phyloP scores from a whole-genome alignment of 179 eudicot genomes.

The Sideroxylon spinosum region DNA sequence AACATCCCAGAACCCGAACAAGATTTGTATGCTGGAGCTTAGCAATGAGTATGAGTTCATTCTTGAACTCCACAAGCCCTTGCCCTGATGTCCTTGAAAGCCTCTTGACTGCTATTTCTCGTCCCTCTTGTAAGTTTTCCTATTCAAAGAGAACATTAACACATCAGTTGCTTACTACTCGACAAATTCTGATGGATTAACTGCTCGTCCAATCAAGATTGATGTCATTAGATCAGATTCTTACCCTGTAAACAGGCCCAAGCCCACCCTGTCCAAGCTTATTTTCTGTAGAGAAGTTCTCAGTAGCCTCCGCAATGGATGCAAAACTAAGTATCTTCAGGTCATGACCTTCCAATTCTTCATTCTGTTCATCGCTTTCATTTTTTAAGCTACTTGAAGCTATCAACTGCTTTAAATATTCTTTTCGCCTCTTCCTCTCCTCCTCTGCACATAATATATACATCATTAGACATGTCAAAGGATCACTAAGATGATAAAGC shows the following conservation, averaged over 20 bases:
- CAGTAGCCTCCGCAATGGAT: constrained; percentile 21
- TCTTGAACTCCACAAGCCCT: constrained; percentile 29
- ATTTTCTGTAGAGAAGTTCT: constrained; percentile 24
- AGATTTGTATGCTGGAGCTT: constrained; percentile 31
- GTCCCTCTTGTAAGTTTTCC: constrained; percentile 25
- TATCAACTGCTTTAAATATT: constrained; percentile 17
- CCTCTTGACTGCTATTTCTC: constrained; percentile 26
- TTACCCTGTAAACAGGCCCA: constrained; percentile 32
- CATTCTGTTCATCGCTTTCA: constrained; percentile 8
- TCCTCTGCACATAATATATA: constrained; percentile 11
- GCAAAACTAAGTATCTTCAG: constrained; percentile 21
- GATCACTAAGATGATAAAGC: neutral
- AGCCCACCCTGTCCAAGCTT: constrained; percentile 37
- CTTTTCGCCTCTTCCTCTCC: constrained; percentile 12
- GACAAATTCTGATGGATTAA: neutral
- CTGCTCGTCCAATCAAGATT: neutral
- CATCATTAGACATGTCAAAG: neutral
- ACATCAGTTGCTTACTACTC: neutral
- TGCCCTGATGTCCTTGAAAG: constrained; percentile 25
- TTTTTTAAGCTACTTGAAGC: constrained; percentile 15
- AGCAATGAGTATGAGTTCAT: constrained; percentile 27
- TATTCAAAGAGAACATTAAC: constrained; percentile 1
- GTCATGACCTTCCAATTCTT: constrained; percentile 18
- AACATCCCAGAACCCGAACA: constrained; percentile 23
- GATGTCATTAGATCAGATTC: too few relatives aligned